Conservation (phyloP, 805 yeast genomes). For the Phaffomyces opuntiae region DNA sequence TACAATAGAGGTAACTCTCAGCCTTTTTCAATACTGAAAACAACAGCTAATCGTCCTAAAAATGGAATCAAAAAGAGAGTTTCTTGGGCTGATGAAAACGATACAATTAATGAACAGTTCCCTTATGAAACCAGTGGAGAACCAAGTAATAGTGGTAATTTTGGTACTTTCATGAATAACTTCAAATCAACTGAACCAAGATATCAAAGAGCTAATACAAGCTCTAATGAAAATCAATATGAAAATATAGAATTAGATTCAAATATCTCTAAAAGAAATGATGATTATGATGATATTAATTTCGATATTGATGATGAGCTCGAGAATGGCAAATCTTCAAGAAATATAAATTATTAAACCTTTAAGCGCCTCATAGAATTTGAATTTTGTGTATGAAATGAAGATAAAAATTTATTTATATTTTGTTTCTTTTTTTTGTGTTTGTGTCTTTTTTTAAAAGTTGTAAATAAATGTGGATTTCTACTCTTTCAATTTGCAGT, state of each 20-base stretch:
- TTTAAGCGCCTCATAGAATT: neutral
- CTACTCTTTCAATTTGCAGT: no score
- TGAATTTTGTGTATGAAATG: neutral
- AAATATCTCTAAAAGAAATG: neutral
- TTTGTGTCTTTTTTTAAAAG: neutral
- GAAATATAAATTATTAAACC: neutral
- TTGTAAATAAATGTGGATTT: neutral
- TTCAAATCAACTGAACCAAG: constrained; percentile 11
- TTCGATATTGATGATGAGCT: constrained; percentile 19
- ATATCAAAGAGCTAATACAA: constrained; percentile 5
- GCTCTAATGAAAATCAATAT: constrained; percentile 2
- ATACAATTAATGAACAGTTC: constrained; percentile 11
- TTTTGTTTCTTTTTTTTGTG: no score
- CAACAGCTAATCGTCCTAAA: constrained; percentile 6
- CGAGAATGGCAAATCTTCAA: constrained; percentile 1
- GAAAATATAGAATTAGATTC: constrained; percentile 20
- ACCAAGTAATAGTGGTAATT: neutral
- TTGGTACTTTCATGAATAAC: constrained; percentile 19
- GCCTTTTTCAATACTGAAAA: constrained; percentile 16
- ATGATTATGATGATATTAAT: constrained; percentile 8
- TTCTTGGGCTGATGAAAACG: constrained; percentile 31
- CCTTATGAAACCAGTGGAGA: constrained; percentile 1
- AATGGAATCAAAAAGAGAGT: constrained; percentile 24
- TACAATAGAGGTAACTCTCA: constrained; percentile 13
- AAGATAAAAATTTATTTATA: no score